Percentiles rank a stretch among this genome's conserved stretches.
phyloP scores from a whole-genome alignment of 768 basidiomycete genomes.

The Naganishia randhawae region DNA sequence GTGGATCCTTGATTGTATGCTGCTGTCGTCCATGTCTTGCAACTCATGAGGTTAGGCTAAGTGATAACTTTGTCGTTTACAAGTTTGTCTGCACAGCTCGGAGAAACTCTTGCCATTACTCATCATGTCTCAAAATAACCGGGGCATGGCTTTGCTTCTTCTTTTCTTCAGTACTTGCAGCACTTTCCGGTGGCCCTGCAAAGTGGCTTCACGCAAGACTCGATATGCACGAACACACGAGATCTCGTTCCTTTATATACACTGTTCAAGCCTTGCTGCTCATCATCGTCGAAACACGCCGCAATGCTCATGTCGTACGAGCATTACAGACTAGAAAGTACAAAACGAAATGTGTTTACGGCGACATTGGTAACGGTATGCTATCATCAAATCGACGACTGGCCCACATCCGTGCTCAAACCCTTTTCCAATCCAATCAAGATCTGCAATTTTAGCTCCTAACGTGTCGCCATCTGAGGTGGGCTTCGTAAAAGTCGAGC shows the following conservation, averaged over 20 bases:
- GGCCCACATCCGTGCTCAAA: not conserved
- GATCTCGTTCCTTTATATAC: too few species aligned
- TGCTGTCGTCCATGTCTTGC: not conserved
- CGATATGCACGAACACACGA: too few species aligned
- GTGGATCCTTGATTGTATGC: not conserved
- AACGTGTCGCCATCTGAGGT: conserved; percentile 41
- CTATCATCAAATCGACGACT: too few species aligned
- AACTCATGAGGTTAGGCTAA: not conserved
- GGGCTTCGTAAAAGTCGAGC: conserved; percentile 47
- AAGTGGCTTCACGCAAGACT: too few species aligned
- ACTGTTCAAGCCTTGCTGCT: too few species aligned
- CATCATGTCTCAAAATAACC: conserved; percentile 1
- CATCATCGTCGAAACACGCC: too few species aligned
- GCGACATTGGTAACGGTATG: too few species aligned
- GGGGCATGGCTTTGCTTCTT: not conserved
- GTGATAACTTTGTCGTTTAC: not conserved
- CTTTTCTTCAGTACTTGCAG: too few species aligned
- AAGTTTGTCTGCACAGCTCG: not conserved
- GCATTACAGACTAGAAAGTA: too few species aligned
- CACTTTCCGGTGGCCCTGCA: too few species aligned
- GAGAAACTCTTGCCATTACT: not conserved
- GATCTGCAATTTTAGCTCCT: not conserved
- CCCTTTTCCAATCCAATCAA: not conserved
- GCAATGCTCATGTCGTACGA: too few species aligned
- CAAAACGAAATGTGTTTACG: too few species aligned